These are phyloP conservation scores for Podila epigama DNA, from an alignment of 192 early-diverging fungal species.

Conservation along the genomic window DNA sequence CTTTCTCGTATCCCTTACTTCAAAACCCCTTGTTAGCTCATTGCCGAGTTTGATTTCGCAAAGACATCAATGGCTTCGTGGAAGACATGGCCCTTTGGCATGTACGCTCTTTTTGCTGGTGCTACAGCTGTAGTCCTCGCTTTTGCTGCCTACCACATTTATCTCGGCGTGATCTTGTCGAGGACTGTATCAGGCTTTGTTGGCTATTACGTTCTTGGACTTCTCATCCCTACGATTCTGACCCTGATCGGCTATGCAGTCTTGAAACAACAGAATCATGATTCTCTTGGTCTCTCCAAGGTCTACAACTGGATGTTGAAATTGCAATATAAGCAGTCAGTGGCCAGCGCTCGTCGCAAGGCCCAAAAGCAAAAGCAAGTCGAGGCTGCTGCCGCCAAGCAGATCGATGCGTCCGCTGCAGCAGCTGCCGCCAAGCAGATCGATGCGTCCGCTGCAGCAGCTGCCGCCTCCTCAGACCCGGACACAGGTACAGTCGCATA, in stretches of 20 bases:
- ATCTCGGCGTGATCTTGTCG: slow-evolving; percentile 41
- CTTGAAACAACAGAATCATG: slow-evolving; percentile 54
- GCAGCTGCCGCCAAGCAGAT: slow-evolving; percentile 10
- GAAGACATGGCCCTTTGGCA: slow-evolving; percentile 68
- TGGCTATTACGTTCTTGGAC: slow-evolving; percentile 53
- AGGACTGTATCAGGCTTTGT: slow-evolving; percentile 44
- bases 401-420: background rate
- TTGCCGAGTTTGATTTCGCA: slow-evolving; percentile 74
- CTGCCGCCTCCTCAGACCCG: background rate
- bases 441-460: slow-evolving; percentile 3
- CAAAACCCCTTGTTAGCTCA: slow-evolving; percentile 18
- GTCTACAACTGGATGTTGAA: slow-evolving; percentile 23
- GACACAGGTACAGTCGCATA: slow-evolving; percentile 38
- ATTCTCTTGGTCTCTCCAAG: slow-evolving; percentile 27
- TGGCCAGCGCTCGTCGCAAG: background rate
- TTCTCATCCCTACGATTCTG: slow-evolving; percentile 54
- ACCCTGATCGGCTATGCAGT: slow-evolving; percentile 36
- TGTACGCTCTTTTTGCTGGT: slow-evolving; percentile 67
- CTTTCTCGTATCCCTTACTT: slow-evolving; percentile 47
- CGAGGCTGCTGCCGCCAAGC: slow-evolving; percentile 2
- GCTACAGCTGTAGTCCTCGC: slow-evolving; percentile 63
- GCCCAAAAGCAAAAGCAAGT: slow-evolving; percentile 13
- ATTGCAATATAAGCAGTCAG: slow-evolving; percentile 9
- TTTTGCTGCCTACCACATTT: slow-evolving; percentile 69
- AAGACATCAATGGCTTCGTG: slow-evolving; percentile 69